Conservation (phyloP, 1,284 basidiomycete species). For the Sporisorium exsertum region DNA sequence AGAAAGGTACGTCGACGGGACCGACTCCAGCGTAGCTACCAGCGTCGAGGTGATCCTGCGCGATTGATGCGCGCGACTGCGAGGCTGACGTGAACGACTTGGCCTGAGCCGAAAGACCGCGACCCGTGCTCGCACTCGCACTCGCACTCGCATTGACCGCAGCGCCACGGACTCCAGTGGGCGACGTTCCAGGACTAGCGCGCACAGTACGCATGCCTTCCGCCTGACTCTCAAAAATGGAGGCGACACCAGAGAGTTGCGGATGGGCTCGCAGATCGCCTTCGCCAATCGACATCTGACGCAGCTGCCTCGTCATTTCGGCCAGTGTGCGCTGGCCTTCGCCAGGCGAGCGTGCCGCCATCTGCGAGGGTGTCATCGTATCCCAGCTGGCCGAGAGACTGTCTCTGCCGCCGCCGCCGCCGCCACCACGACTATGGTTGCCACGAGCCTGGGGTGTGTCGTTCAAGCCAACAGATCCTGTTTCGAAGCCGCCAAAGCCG, state of each 20-base stretch:
- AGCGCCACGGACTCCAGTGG: conserved; percentile 14
- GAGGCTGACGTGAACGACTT: conserved; percentile 26
- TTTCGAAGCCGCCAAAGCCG: conserved; percentile 20
- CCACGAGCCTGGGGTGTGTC: conserved; percentile 7
- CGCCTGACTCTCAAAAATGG: conserved; percentile 29
- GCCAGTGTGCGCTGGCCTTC: conserved; percentile 36
- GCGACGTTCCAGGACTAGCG: conserved; percentile 47
- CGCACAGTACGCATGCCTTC: conserved; percentile 47
- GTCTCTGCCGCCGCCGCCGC: conserved; percentile 20
- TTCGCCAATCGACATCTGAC: conserved; percentile 45
- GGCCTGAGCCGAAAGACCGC: conserved; percentile 37
- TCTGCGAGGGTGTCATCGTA: conserved; percentile 33
- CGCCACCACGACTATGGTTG: not conserved
- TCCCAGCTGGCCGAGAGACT: conserved; percentile 53
- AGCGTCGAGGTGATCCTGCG: conserved; percentile 12
- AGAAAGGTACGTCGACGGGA: conserved; percentile 3
- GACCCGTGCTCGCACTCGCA: conserved; percentile 3
- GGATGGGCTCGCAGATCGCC: conserved; percentile 9
- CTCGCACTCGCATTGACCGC: not conserved
- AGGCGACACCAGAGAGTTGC: conserved; percentile 4
- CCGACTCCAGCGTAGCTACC: conserved; percentile 5
- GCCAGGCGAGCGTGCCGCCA: conserved; percentile 24
- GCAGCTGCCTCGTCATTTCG: conserved; percentile 41
- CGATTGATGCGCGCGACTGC: conserved; percentile 15
- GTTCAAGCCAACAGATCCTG: conserved; percentile 18